phyloP scores from a whole-genome alignment of 768 basidiomycete genomes.

The Lactifluus rugatus region DNA sequence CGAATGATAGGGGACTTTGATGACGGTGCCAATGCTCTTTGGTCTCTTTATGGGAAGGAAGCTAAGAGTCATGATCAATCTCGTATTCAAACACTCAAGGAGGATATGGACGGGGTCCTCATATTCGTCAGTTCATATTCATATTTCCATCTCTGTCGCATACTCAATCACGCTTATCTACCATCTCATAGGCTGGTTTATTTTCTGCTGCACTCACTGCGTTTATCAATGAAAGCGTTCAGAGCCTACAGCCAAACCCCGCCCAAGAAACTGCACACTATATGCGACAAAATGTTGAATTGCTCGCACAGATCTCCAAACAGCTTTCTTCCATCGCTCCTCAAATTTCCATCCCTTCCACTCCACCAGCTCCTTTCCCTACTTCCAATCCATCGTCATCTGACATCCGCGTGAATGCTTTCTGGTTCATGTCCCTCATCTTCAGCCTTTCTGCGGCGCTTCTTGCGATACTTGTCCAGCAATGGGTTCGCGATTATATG shows the following conservation, averaged over 20 bases:
- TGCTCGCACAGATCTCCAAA: slow-evolving; percentile 6
- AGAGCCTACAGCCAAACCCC: neutral
- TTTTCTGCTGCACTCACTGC: neutral
- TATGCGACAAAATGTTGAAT: neutral
- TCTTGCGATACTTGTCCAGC: neutral
- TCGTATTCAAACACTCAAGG: slow-evolving; percentile 30
- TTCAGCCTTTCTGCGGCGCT: slow-evolving; percentile 36
- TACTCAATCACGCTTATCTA: neutral
- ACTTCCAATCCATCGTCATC: slow-evolving; percentile 22
- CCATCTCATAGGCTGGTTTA: neutral
- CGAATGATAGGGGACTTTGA: slow-evolving; percentile 21
- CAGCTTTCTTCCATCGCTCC: slow-evolving; percentile 1
- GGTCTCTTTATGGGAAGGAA: slow-evolving; percentile 22
- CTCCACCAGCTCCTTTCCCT: neutral
- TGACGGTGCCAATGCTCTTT: slow-evolving; percentile 28
- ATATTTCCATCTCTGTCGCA: neutral
- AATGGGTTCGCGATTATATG: too few species aligned
- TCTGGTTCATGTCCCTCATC: slow-evolving; percentile 32
- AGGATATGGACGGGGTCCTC: slow-evolving; percentile 34
- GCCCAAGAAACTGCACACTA: neutral
- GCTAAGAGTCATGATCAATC: slow-evolving; percentile 24
- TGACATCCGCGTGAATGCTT: slow-evolving; percentile 30
- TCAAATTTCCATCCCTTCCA: neutral
- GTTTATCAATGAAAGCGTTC: neutral
- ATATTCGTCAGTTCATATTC: slow-evolving; percentile 28